phyloP scores from a whole-genome alignment of 306 rosid species.

The Medicago arabica region DNA sequence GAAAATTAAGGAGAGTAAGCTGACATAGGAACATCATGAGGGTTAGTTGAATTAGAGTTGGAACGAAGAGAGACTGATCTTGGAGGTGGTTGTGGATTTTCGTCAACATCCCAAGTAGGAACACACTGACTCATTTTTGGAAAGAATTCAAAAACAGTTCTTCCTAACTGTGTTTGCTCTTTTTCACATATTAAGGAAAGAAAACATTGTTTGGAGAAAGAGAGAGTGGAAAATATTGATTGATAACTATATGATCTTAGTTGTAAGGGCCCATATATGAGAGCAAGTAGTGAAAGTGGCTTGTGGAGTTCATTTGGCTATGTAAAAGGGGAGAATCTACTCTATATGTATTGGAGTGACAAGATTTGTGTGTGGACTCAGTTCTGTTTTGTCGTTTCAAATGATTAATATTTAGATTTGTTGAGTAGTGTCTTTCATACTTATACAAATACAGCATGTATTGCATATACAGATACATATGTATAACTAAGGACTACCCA shows the following conservation, averaged over 20 bases:
- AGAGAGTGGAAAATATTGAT: conserved; percentile 2
- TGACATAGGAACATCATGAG: conserved; percentile 61
- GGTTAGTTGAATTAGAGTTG: conserved; percentile 56
- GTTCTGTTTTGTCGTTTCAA: conserved; percentile 38
- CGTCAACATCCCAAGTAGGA: conserved; percentile 83
- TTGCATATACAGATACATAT: too few species aligned
- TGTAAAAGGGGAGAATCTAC: conserved; percentile 45
- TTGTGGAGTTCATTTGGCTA: conserved; percentile 47
- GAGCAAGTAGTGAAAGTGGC: conserved; percentile 24
- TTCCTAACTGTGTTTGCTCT: neutral
- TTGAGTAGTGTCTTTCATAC: too few species aligned
- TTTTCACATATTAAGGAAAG: conserved; percentile 5
- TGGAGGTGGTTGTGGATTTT: conserved; percentile 37
- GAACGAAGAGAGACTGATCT: conserved; percentile 53
- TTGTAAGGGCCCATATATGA: conserved; percentile 16
- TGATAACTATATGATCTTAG: neutral
- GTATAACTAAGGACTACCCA: too few species aligned
- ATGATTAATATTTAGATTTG: neutral
- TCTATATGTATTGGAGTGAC: conserved; percentile 47
- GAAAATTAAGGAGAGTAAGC: neutral
- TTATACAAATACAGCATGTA: too few species aligned
- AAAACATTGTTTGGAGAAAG: neutral
- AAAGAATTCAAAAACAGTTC: neutral
- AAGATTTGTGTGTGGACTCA: conserved; percentile 31
- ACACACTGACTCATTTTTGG: conserved; percentile 82